These are phyloP conservation scores for Dalbergia cultrata DNA, from an alignment of 306 rosid species.

Conservation along the genomic window DNA sequence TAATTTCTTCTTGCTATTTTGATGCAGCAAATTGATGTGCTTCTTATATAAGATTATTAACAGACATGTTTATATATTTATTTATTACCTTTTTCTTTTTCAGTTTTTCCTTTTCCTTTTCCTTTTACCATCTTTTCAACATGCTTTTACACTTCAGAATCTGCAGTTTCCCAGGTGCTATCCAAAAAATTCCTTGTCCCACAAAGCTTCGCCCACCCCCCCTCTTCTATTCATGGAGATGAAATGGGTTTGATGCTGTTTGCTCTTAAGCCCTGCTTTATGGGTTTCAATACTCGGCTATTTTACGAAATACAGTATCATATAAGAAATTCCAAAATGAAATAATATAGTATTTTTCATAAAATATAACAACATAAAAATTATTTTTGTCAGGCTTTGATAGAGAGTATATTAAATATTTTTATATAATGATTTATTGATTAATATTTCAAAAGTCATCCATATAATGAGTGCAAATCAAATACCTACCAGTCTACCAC, in stretches of 20 bases:
- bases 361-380: neutral
- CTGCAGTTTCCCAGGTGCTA: neutral
- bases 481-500: too few species aligned
- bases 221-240: neutral
- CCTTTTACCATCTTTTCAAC: neutral
- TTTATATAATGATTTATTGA: too few species aligned
- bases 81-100: neutral
- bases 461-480: too few species aligned
- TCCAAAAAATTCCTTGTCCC: neutral
- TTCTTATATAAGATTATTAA: slow-evolving; percentile 22
- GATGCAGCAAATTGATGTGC: neutral
- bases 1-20: neutral
- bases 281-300: neutral
- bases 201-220: neutral
- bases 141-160: neutral
- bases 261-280: neutral
- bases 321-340: neutral
- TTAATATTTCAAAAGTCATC: too few species aligned
- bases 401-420: too few species aligned
- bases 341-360: neutral
- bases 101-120: neutral
- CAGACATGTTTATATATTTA: neutral
- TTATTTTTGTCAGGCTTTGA: neutral
- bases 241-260: neutral
- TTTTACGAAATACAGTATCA: neutral